These are phyloP conservation scores for Phytophthora pinifolia DNA, from an alignment of 352 stramenopile species.

Conservation along the genomic window DNA sequence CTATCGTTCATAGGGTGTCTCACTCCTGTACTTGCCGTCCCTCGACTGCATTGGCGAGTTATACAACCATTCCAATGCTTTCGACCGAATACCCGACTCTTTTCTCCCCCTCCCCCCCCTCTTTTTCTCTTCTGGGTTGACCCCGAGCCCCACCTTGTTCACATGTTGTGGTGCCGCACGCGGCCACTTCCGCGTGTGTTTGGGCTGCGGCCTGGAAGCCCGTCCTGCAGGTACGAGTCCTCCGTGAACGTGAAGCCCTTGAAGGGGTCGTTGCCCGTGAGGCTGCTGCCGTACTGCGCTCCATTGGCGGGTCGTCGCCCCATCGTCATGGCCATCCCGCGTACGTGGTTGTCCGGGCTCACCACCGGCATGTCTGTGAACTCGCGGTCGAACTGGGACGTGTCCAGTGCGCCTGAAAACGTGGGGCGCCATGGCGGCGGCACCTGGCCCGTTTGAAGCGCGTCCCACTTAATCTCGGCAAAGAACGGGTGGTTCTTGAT, in stretches of 20 bases:
- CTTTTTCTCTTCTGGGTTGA: slow-evolving; percentile 5
- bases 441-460: slow-evolving; percentile 56
- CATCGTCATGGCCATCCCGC: slow-evolving; percentile 56
- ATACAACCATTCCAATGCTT: slow-evolving; percentile 12
- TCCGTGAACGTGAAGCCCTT: slow-evolving; percentile 88
- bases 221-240: slow-evolving; percentile 74
- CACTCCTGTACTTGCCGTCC: slow-evolving; percentile 19
- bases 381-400: slow-evolving; percentile 97
- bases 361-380: slow-evolving; percentile 97
- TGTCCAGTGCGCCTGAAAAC: slow-evolving; percentile 94
- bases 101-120: no score
- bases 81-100: no score
- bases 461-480: slow-evolving; percentile 76
- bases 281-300: slow-evolving; percentile 49
- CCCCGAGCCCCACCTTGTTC: slow-evolving; percentile 11
- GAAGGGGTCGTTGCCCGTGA: slow-evolving; percentile 72
- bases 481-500: slow-evolving; percentile 88
- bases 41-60: slow-evolving; percentile 20
- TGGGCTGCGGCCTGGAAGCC: slow-evolving; percentile 37
- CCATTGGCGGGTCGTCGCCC: slow-evolving; percentile 37
- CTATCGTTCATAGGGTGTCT: slow-evolving; percentile 23
- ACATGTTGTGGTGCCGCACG: slow-evolving; percentile 38
- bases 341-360: slow-evolving; percentile 85
- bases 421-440: slow-evolving; percentile 91
- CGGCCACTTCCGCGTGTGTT: slow-evolving; percentile 23